A percentile compares a stretch with the other conserved stretches of the same genome.
phyloP scores from a whole-genome alignment of 805 yeast species.

The Myxozyma udenii region DNA sequence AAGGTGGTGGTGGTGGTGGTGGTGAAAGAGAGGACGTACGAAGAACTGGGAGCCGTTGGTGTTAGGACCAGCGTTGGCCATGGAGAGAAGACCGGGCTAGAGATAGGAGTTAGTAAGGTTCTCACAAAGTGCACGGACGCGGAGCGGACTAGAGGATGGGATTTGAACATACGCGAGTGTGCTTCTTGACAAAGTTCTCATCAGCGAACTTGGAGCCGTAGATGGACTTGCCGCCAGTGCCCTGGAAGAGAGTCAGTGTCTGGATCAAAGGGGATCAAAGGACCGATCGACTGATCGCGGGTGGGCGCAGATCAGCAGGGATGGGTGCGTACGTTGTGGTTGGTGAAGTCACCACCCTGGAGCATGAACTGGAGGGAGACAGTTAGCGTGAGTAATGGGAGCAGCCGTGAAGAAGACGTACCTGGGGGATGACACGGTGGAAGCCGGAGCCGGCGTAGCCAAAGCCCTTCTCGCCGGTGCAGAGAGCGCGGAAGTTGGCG shows the following conservation, averaged over 20 bases:
- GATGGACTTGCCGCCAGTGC: conserved; percentile 87
- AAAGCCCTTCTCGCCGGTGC: conserved; percentile 82
- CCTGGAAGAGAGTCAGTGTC: conserved; percentile 39
- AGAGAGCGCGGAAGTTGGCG: conserved; percentile 81
- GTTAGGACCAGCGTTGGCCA: conserved; percentile 73
- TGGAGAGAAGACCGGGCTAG: conserved; percentile 64
- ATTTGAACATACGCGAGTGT: conserved; percentile 39
- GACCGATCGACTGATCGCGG: too few relatives aligned
- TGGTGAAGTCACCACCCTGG: conserved; percentile 90
- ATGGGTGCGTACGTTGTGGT: conserved; percentile 49
- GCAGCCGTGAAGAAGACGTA: not conserved
- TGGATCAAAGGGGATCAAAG: too few relatives aligned
- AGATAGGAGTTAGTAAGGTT: conserved; percentile 36
- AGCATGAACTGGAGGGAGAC: conserved; percentile 81
- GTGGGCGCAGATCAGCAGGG: not conserved
- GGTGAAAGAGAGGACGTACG: conserved; percentile 27
- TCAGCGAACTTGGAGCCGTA: conserved; percentile 72
- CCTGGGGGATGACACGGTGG: conserved; percentile 68
- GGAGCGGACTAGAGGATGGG: too few relatives aligned
- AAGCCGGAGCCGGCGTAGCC: conserved; percentile 70
- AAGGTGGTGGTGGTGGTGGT: too few relatives aligned
- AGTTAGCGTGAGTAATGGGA: not conserved
- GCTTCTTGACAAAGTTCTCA: conserved; percentile 69
- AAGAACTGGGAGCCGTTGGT: conserved; percentile 91
- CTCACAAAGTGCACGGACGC: conserved; percentile 48